Conservation (phyloP, 108 stramenopile genomes). For the Cyclotella choctawhatcheeana region DNA sequence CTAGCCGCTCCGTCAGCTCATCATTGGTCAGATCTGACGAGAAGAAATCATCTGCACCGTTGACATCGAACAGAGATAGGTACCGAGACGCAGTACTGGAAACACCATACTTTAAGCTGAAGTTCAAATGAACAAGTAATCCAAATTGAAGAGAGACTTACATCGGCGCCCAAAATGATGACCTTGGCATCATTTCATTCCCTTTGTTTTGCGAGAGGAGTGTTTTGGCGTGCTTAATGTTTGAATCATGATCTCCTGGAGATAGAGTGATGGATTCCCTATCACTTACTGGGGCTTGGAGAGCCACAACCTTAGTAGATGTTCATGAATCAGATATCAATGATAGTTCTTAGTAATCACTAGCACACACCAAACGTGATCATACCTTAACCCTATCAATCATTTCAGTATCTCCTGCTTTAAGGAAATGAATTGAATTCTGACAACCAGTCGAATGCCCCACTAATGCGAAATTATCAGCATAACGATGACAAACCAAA, state of each 20-base stretch:
- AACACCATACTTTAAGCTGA: not conserved
- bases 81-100: conserved; percentile 81
- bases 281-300: conserved; percentile 95
- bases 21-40: conserved; percentile 88
- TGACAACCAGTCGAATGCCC: conserved; percentile 97
- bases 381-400: conserved; percentile 48
- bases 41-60: conserved; percentile 93
- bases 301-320: conserved; percentile 57
- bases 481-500: conserved; percentile 60
- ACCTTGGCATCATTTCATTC: conserved; percentile 92
- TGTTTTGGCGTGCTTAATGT: conserved; percentile 59
- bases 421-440: conserved; percentile 84
- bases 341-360: too few relatives aligned
- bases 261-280: conserved; percentile 70
- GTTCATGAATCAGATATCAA: not conserved
- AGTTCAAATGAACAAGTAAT: not conserved
- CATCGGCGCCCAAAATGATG: conserved; percentile 92
- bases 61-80: conserved; percentile 71
- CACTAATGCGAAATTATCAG: conserved; percentile 71
- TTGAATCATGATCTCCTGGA: conserved; percentile 35
- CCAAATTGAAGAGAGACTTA: not conserved
- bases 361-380: not conserved
- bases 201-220: conserved; percentile 49
- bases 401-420: conserved; percentile 54
- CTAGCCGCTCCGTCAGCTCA: conserved; percentile 67